These are phyloP conservation scores for Fusarium siculi DNA, from an alignment of 2,329 filamentous ascomycete species.

Conservation along the genomic window DNA sequence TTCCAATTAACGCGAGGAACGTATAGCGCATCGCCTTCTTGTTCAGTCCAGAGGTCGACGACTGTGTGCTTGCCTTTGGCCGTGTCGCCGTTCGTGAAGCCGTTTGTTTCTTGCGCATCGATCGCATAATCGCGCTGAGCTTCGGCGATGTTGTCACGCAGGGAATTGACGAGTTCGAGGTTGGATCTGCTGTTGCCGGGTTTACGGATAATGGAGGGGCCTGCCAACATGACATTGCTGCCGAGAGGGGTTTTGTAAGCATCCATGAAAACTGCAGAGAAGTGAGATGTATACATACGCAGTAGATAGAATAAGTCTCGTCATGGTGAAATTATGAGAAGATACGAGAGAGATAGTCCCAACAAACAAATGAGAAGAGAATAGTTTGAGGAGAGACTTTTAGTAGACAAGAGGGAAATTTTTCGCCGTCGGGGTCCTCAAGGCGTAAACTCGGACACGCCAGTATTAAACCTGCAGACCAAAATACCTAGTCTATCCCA, in stretches of 20 bases:
- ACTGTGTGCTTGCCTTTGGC: constrained; percentile 36
- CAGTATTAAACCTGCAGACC: constrained; percentile 27
- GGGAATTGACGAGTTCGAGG: constrained; percentile 88
- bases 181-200: constrained; percentile 83
- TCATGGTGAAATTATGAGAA: constrained; percentile 57
- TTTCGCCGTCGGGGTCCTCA: constrained; percentile 36
- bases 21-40: constrained; percentile 70
- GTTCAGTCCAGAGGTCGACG: constrained; percentile 74
- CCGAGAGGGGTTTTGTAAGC: constrained; percentile 40
- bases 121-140: constrained; percentile 72
- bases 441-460: constrained; percentile 41
- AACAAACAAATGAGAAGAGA: not conserved
- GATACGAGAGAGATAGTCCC: not conserved
- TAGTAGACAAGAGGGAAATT: constrained; percentile 33
- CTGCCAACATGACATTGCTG: constrained; percentile 85
- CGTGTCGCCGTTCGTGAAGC: constrained; percentile 47
- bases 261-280: constrained; percentile 12
- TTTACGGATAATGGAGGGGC: constrained; percentile 85
- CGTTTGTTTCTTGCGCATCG: constrained; percentile 45
- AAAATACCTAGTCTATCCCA: constrained; percentile 39
- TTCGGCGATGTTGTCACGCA: constrained; percentile 83
- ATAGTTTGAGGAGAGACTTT: constrained; percentile 7
- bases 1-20: constrained; percentile 82
- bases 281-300: constrained; percentile 67
- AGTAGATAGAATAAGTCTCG: constrained; percentile 86